Percentiles rank a stretch among this genome's conserved stretches.
Conservation (phyloP, 352 stramenopile species). For the Phytophthora pluvialis region DNA sequence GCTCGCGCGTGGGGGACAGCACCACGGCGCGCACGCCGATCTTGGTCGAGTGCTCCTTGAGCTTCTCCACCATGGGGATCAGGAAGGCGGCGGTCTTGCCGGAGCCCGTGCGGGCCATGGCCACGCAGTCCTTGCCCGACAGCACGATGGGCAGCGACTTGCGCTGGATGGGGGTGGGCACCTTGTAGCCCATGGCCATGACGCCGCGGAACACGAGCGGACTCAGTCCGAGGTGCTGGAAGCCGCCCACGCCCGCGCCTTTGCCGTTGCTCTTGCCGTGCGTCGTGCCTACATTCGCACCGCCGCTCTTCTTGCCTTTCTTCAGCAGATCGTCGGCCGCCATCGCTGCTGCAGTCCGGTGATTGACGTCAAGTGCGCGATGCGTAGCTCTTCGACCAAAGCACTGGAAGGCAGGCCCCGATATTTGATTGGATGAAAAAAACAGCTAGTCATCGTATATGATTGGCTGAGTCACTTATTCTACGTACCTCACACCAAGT, state of each 20-base stretch:
- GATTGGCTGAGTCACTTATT: constrained; percentile 5
- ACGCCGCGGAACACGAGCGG: constrained; percentile 83
- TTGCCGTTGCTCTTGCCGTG: constrained; percentile 87
- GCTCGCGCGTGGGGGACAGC: constrained; percentile 97
- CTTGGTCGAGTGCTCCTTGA: constrained; percentile 93
- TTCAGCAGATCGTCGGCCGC: constrained; percentile 73
- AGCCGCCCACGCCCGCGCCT: constrained; percentile 74
- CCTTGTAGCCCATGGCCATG: constrained; percentile 96
- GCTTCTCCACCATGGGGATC: constrained; percentile 97
- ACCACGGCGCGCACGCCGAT: constrained; percentile 91
- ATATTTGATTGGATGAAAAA: constrained; percentile 53
- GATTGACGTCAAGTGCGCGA: constrained; percentile 18
- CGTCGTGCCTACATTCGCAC: constrained; percentile 40
- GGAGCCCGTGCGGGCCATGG: constrained; percentile 98
- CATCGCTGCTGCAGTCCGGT: constrained; percentile 38
- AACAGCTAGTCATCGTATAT: background rate
- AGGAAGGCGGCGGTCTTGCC: constrained; percentile 99
- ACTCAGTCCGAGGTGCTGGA: constrained; percentile 88
- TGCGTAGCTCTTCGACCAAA: constrained; percentile 26
- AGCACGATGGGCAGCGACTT: constrained; percentile 97
- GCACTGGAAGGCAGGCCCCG: constrained; percentile 32
- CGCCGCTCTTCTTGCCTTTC: constrained; percentile 50
- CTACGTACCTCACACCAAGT: constrained; percentile 9
- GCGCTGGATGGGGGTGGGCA: constrained; percentile 98
- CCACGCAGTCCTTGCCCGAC: constrained; percentile 96